phyloP scores from a whole-genome alignment of 2,329 filamentous ascomycete species.

The Pseudogymnoascus sp. region DNA sequence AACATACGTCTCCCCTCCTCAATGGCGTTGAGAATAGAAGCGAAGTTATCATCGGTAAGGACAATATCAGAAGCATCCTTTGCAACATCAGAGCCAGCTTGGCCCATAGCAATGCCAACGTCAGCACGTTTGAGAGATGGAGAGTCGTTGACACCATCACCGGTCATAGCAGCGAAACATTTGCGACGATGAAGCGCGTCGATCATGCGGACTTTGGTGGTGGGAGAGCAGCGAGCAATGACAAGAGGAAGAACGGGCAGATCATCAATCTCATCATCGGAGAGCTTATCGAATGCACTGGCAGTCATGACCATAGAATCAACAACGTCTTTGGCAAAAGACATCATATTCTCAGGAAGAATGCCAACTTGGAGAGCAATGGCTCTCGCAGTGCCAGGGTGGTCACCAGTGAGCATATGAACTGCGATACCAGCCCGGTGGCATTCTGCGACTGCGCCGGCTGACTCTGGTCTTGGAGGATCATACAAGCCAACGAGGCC shows the following conservation, averaged over 20 bases:
- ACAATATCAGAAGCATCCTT: slow-evolving; percentile 85
- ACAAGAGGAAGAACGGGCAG: slow-evolving; percentile 71
- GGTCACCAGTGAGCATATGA: slow-evolving; percentile 72
- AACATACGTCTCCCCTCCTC: slow-evolving; percentile 63
- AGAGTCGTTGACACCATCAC: slow-evolving; percentile 91
- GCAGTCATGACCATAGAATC: slow-evolving; percentile 66
- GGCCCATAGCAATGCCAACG: slow-evolving; percentile 75
- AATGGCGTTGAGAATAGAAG: slow-evolving; percentile 67
- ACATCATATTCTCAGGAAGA: slow-evolving; percentile 54
- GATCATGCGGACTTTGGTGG: slow-evolving; percentile 87
- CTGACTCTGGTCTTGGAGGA: slow-evolving; percentile 61
- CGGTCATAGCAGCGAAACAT: slow-evolving; percentile 85
- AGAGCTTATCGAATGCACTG: slow-evolving; percentile 69
- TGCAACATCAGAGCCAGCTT: slow-evolving; percentile 65
- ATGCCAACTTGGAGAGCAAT: slow-evolving; percentile 76
- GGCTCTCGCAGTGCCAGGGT: slow-evolving; percentile 68
- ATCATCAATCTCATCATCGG: slow-evolving; percentile 66
- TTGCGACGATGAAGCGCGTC: slow-evolving; percentile 73
- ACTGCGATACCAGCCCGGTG: slow-evolving; percentile 56
- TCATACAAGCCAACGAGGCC: slow-evolving; percentile 73
- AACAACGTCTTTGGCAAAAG: slow-evolving; percentile 55
- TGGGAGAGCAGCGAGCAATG: slow-evolving; percentile 74
- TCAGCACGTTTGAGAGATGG: slow-evolving; percentile 81
- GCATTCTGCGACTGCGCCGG: slow-evolving; percentile 51
- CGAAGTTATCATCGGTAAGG: slow-evolving; percentile 81